Evolutionary conservation across 2,329 filamentous ascomycete genomes (phyloP).

Genomic region (Dactylella cylindrospora): DNA sequence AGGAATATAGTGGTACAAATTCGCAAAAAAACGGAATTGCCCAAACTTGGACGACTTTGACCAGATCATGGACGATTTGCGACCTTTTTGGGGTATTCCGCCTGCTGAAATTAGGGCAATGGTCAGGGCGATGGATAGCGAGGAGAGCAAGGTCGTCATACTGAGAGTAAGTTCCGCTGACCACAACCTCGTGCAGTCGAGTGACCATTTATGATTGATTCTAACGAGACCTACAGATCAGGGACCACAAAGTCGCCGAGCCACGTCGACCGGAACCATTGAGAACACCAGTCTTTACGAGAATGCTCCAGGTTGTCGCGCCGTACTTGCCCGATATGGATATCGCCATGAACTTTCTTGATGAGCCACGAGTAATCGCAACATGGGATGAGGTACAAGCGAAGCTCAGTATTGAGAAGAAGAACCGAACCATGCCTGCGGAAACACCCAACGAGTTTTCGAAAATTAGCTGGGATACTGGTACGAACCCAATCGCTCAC

Average conservation of each 20-base stretch:
- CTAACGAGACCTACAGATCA: too few relatives aligned
- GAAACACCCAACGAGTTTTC: constrained; percentile 49
- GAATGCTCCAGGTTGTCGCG: constrained; percentile 57
- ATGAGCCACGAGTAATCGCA: constrained; percentile 65
- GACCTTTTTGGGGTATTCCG: constrained; percentile 61
- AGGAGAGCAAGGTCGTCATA: constrained; percentile 32
- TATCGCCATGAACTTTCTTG: constrained; percentile 66
- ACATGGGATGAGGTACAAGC: constrained; percentile 61
- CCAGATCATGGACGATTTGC: constrained; percentile 64
- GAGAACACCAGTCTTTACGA: constrained; percentile 54
- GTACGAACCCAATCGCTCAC: constrained; percentile 43
- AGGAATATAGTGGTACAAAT: constrained; percentile 57
- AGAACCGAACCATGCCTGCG: constrained; percentile 54
- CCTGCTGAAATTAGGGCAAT: constrained; percentile 52
- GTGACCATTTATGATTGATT: too few relatives aligned
- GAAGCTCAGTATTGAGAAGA: constrained; percentile 57
- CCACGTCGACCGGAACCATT: constrained; percentile 51
- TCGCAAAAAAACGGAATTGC: constrained; percentile 58
- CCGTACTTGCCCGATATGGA: constrained; percentile 64
- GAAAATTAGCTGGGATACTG: constrained; percentile 37
- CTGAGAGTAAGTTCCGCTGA: constrained; percentile 3
- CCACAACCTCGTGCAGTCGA: too few relatives aligned
- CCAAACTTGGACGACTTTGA: constrained; percentile 65
- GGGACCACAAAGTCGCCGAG: constrained; percentile 51
- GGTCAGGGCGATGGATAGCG: constrained; percentile 53